phyloP scores from a whole-genome alignment of 108 stramenopile genomes.

The Discostella pseudostelligera region DNA sequence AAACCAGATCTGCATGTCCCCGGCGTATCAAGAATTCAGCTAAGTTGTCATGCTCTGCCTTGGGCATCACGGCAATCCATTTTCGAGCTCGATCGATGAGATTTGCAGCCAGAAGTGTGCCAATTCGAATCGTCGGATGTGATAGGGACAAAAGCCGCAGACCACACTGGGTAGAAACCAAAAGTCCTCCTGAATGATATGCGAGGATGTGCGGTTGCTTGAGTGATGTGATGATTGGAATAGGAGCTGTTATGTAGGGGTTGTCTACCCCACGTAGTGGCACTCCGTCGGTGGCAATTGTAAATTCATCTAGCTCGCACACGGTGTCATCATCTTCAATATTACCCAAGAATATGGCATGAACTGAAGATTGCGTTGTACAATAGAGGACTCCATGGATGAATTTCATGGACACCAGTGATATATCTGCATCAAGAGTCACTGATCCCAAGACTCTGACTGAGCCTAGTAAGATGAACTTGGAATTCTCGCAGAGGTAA shows the following conservation, averaged over 20 bases:
- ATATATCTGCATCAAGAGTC: constrained; percentile 28
- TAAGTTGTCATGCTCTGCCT: constrained; percentile 62
- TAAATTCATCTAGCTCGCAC: constrained; percentile 69
- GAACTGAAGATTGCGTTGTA: constrained; percentile 61
- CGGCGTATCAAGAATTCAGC: constrained; percentile 73
- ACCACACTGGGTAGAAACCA: constrained; percentile 67
- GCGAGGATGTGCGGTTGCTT: constrained; percentile 70
- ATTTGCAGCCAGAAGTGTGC: constrained; percentile 68
- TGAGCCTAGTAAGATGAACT: constrained; percentile 71
- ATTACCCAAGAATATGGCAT: constrained; percentile 72
- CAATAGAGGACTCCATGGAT: constrained; percentile 78
- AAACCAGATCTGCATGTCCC: constrained; percentile 61
- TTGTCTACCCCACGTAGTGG: constrained; percentile 18
- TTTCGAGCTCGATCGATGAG: constrained; percentile 57
- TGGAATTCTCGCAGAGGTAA: constrained; percentile 61
- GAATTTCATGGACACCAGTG: constrained; percentile 67
- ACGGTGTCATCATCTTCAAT: constrained; percentile 48
- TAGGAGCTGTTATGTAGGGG: constrained; percentile 10
- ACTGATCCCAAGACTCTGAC: constrained; percentile 30
- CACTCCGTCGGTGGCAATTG: constrained; percentile 57
- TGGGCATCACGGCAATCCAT: constrained; percentile 70
- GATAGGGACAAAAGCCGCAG: constrained; percentile 59
- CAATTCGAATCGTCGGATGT: constrained; percentile 71
- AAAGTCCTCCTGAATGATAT: constrained; percentile 73
- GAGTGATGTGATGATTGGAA: constrained; percentile 40